A percentile compares a stretch with the other conserved stretches of the same genome.
These are phyloP conservation scores for Xylaria grammica DNA, from an alignment of 495 filamentous ascomycete genomes.

Conservation along the genomic window DNA sequence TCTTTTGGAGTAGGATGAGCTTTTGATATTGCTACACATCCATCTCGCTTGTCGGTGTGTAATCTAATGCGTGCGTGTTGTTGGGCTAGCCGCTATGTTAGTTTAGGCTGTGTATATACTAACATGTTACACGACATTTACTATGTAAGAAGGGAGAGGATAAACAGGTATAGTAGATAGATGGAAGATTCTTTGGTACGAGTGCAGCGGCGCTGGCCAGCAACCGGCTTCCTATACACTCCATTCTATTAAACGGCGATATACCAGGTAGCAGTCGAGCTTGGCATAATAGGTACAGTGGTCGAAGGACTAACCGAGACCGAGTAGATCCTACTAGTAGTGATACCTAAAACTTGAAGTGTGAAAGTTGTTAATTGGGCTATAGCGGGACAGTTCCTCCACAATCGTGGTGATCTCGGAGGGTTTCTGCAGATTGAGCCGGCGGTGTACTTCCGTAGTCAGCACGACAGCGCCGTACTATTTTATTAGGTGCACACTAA, in stretches of 20 bases:
- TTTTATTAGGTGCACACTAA: too few relatives aligned
- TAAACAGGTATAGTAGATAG: too few relatives aligned
- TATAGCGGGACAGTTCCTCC: neutral
- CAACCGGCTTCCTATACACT: neutral
- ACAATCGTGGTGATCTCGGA: constrained; percentile 3
- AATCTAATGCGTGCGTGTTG: neutral
- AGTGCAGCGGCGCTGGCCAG: neutral
- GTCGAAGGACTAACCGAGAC: too few relatives aligned
- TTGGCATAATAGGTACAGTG: constrained; percentile 4
- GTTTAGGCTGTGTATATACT: constrained; percentile 22
- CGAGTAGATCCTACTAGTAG: too few relatives aligned
- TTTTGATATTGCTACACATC: constrained; percentile 19
- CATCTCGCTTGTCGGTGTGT: constrained; percentile 7
- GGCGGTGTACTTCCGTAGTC: constrained; percentile 12
- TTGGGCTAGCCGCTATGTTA: constrained; percentile 14
- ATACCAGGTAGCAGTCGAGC: constrained; percentile 9
- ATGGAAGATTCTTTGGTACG: constrained; percentile 16
- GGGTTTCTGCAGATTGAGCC: constrained; percentile 1
- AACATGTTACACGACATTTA: constrained; percentile 19
- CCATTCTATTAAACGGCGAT: too few relatives aligned
- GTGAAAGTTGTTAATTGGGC: neutral
- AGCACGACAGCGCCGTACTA: neutral
- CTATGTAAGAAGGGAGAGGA: constrained; percentile 1
- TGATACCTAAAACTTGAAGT: too few relatives aligned
- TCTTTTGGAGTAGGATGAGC: constrained; percentile 18